Evolutionary conservation across 768 basidiomycete genomes (phyloP).

Genomic region (Crepidotus variabilis): DNA sequence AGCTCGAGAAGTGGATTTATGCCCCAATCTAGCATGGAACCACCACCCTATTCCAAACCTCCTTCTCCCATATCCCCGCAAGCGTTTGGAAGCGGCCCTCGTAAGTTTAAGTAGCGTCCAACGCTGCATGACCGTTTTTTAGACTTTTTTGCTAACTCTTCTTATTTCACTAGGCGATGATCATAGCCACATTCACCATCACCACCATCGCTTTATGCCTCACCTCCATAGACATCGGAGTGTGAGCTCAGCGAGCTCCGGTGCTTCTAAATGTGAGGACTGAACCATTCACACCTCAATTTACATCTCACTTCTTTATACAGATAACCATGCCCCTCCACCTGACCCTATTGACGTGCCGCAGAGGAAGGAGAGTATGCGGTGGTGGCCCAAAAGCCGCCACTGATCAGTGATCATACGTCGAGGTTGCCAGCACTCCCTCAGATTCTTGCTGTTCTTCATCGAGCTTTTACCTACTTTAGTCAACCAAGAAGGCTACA

Average conservation of each 20-base stretch:
- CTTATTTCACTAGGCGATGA: neutral
- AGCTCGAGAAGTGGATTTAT: neutral
- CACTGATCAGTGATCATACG: too few species aligned
- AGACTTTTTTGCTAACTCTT: neutral
- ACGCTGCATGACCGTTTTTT: neutral
- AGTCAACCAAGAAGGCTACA: too few species aligned
- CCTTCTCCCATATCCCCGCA: neutral
- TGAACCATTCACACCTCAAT: neutral
- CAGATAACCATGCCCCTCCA: neutral
- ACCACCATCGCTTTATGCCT: neutral
- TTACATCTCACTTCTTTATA: neutral
- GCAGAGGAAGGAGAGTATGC: too few species aligned
- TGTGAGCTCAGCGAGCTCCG: neutral
- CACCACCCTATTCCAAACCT: neutral
- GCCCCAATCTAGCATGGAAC: neutral
- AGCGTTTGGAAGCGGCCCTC: neutral
- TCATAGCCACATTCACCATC: neutral
- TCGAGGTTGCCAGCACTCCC: too few species aligned
- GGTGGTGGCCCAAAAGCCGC: too few species aligned
- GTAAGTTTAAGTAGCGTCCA: neutral
- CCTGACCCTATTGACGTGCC: neutral
- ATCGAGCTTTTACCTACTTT: too few species aligned
- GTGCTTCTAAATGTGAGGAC: neutral
- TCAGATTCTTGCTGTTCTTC: too few species aligned
- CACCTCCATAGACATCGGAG: neutral